Conservation (phyloP, 2,329 filamentous ascomycete species). For the Pestalotiopsis sp. region DNA sequence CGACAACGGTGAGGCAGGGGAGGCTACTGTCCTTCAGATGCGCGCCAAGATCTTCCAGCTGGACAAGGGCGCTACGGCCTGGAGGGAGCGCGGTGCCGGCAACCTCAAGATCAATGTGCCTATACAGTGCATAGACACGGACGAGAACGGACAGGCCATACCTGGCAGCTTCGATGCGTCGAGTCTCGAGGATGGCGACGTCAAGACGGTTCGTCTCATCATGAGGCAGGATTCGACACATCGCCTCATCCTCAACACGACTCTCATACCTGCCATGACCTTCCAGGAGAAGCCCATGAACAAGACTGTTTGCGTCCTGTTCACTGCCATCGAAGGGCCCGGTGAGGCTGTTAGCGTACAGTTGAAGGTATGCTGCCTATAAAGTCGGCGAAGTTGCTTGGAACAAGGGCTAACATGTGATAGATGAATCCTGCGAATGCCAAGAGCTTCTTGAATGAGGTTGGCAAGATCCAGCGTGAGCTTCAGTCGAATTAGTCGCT, state of each 20-base stretch:
- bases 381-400: background rate
- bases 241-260: conserved; percentile 83
- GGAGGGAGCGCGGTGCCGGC: conserved; percentile 88
- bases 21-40: conserved; percentile 73
- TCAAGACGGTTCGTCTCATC: conserved; percentile 71
- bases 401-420: background rate
- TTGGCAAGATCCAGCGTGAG: conserved; percentile 53
- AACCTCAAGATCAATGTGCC: conserved; percentile 83
- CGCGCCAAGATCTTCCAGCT: conserved; percentile 87
- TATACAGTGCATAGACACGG: conserved; percentile 56
- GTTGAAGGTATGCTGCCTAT: conserved; percentile 56
- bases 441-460: conserved; percentile 53
- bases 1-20: conserved; percentile 86
- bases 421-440: conserved; percentile 58
- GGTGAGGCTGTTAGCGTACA: conserved; percentile 61
- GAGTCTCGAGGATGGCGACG: conserved; percentile 48
- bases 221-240: conserved; percentile 92
- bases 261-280: conserved; percentile 76
- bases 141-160: conserved; percentile 47
- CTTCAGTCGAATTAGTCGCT: conserved; percentile 40
- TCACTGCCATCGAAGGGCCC: conserved; percentile 63
- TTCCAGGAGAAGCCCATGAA: conserved; percentile 77
- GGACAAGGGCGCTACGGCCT: conserved; percentile 64
- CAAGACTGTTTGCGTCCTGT: conserved; percentile 70
- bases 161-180: conserved; percentile 60